A percentile compares a stretch with the other conserved stretches of the same genome.
phyloP scores from a whole-genome alignment of 2,329 filamentous ascomycete genomes.

The Diaporthe ilicicola region DNA sequence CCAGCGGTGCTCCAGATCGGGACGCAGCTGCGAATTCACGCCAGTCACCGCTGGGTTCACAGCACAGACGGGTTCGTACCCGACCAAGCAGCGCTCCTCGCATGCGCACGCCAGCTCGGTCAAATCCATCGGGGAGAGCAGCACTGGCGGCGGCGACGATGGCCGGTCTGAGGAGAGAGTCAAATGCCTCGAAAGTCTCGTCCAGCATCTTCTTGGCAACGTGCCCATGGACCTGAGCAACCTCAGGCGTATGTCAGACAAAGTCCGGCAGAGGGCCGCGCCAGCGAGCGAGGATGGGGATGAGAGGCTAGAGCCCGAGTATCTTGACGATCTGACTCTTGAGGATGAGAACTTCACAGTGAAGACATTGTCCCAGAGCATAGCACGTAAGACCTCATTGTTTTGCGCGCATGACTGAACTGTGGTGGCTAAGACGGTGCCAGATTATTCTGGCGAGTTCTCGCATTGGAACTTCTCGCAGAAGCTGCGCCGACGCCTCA shows the following conservation, averaged over 20 bases:
- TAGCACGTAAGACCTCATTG: slow-evolving; percentile 45
- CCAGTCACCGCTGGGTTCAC: not conserved
- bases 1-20: slow-evolving; percentile 32
- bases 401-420: not conserved
- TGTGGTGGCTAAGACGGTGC: not conserved
- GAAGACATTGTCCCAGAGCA: slow-evolving; percentile 51
- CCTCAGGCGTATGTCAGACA: slow-evolving; percentile 36
- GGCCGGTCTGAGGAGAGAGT: slow-evolving; percentile 29
- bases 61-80: slow-evolving; percentile 5
- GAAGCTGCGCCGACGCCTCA: slow-evolving; percentile 45
- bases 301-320: slow-evolving; percentile 34
- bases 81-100: not conserved
- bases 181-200: slow-evolving; percentile 33
- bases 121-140: not conserved
- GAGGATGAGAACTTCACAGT: slow-evolving; percentile 52
- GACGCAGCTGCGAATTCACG: slow-evolving; percentile 34
- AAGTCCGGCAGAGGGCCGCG: slow-evolving; percentile 24
- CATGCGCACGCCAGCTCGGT: not conserved
- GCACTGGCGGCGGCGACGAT: not conserved
- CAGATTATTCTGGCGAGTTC: slow-evolving; percentile 61
- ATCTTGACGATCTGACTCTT: slow-evolving; percentile 37
- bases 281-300: slow-evolving; percentile 28
- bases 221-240: slow-evolving; percentile 35
- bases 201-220: slow-evolving; percentile 34
- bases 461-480: slow-evolving; percentile 63